These are phyloP conservation scores for Zymoseptoria crescenta DNA, from an alignment of 2,329 filamentous ascomycete species.

Conservation along the genomic window DNA sequence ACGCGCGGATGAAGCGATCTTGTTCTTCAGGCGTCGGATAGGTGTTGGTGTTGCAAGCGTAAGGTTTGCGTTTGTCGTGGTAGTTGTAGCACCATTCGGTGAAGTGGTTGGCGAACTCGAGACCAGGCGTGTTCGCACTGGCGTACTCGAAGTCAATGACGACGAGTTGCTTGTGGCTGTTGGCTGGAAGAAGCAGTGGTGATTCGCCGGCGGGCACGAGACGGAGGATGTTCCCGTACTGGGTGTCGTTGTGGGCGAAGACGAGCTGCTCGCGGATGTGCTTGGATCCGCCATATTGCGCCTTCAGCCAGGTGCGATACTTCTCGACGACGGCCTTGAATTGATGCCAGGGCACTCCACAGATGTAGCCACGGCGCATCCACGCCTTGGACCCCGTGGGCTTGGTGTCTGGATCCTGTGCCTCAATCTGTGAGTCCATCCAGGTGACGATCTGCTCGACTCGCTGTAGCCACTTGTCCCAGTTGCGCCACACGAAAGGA, in stretches of 20 bases:
- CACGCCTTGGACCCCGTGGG: slow-evolving; percentile 45
- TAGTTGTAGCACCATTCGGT: slow-evolving; percentile 98
- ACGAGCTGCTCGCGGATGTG: slow-evolving; percentile 68
- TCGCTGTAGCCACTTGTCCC: slow-evolving; percentile 80
- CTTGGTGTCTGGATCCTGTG: slow-evolving; percentile 37
- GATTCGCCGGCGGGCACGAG: slow-evolving; percentile 63
- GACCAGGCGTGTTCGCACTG: slow-evolving; percentile 73
- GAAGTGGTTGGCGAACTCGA: slow-evolving; percentile 97
- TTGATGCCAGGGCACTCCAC: slow-evolving; percentile 71
- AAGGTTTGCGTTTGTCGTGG: slow-evolving; percentile 58
- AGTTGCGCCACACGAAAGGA: slow-evolving; percentile 81
- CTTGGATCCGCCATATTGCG: slow-evolving; percentile 59
- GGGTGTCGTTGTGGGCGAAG: slow-evolving; percentile 98
- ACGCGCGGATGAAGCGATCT: slow-evolving; percentile 73
- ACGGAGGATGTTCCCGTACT: slow-evolving; percentile 96
- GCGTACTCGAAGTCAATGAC: slow-evolving; percentile 99
- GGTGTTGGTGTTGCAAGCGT: slow-evolving; percentile 55
- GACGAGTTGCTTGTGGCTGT: slow-evolving; percentile 90
- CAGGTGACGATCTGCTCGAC: slow-evolving; percentile 54
- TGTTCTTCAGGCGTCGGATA: slow-evolving; percentile 82
- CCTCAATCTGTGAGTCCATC: slow-evolving; percentile 53
- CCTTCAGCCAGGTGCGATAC: slow-evolving; percentile 67
- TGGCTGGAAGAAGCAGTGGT: slow-evolving; percentile 77
- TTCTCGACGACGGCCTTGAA: slow-evolving; percentile 69
- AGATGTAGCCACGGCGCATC: slow-evolving; percentile 69